Evolutionary conservation across 352 stramenopile species (phyloP), one percentile per base, ranked within the genome.

Genomic region (Pythium chondricola): DNA sequence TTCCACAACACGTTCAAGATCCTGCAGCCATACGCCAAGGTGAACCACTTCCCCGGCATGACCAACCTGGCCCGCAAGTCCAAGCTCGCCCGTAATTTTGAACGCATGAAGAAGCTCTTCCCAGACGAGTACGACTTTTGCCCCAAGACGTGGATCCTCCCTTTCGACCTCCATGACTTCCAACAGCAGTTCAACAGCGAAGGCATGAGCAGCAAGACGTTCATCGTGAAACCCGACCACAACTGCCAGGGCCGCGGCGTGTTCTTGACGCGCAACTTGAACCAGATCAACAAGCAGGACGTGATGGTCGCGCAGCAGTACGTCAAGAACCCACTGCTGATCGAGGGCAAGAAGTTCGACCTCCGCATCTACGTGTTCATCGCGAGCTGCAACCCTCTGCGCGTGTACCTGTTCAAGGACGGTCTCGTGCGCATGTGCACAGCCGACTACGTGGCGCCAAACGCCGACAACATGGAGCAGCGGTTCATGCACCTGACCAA

Each of bases 41-140:
- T 97, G 44, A 98, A 98, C 61, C 95, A 98, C 56, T 98, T 98
- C 48, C 92, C 92, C 24, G 94, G 93, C 14, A 98, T 98, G 93
- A 93, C 76, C 16, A 88, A 95, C 48, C 62, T 99, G 13, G 92
- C 93, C 17, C 85, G 95, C 24, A 99, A 99, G 64, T 95, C 85
- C 36, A 89, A 95, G 24, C 68, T 99, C 37, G 93, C 94, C 8
- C 86, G 96, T 52, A 98, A 97, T 65, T 88, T 98, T 16, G 89
- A 98, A 44, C 74, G 86, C 36, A 98, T 99, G 92, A 92, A 88
- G 50, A 97, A 96, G 48, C 51, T 93, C 2, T 99, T 98, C 42
- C 90, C 89, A 0, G 65, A 74, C 6, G 86, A 98, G 52, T 98
- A 93, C 50, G 71, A 82, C 27, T 98, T 98, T 56, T 98, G 94